These are phyloP conservation scores for Venturia oleaginea DNA, from an alignment of 2,329 filamentous ascomycete genomes.

Conservation along the genomic window DNA sequence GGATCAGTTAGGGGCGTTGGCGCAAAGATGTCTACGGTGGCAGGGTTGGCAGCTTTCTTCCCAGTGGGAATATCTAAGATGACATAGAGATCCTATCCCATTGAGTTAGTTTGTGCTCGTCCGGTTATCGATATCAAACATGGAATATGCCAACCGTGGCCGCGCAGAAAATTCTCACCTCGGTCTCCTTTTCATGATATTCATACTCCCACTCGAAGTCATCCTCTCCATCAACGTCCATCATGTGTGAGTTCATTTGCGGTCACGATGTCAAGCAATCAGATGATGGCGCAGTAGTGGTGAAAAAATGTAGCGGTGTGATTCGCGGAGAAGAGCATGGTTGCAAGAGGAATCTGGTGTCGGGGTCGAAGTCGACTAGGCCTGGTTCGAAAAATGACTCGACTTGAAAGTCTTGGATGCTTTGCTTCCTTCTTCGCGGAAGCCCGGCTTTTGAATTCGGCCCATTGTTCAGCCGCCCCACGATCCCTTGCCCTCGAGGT, in stretches of 20 bases:
- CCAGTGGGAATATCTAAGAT: slow-evolving; percentile 7
- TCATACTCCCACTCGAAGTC: slow-evolving; percentile 52
- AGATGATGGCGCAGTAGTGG: not conserved
- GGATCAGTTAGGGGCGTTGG: not conserved
- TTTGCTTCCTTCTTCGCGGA: not conserved
- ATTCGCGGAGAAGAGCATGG: not conserved
- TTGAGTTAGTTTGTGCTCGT: not conserved
- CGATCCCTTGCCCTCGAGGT: too few relatives aligned
- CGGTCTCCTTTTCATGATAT: slow-evolving; percentile 44
- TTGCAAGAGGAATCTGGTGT: not conserved
- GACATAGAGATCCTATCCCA: slow-evolving; percentile 11
- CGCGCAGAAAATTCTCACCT: slow-evolving; percentile 20
- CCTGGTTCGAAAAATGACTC: not conserved
- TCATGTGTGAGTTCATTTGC: slow-evolving; percentile 11
- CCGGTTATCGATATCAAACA: not conserved
- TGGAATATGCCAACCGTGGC: not conserved
- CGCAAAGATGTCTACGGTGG: slow-evolving; percentile 8
- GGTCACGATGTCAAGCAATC: slow-evolving; percentile 19
- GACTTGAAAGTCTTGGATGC: not conserved
- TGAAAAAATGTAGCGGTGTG: not conserved
- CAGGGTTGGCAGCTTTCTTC: not conserved
- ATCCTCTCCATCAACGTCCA: slow-evolving; percentile 12
- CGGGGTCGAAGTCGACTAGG: not conserved
- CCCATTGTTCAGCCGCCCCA: not conserved
- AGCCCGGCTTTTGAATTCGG: not conserved